Percentiles rank a stretch among this genome's conserved stretches.
Conservation (phyloP, 2,329 filamentous ascomycete species). For the Aureobasidium sp. region DNA sequence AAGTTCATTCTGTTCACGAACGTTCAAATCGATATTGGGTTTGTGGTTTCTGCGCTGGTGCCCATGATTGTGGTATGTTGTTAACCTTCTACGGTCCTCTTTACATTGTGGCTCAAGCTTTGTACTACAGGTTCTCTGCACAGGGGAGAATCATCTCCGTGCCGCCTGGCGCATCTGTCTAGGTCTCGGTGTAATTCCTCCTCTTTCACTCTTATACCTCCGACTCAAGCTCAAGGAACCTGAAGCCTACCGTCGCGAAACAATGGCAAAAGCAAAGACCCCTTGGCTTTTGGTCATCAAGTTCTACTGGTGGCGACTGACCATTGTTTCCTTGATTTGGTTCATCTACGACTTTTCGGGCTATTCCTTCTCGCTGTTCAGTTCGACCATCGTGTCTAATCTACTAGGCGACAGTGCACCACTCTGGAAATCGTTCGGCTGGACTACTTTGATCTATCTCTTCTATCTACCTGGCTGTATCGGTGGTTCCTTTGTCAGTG, state of each 20-base stretch:
- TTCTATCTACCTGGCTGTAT: conserved; percentile 84
- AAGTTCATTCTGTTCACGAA: conserved; percentile 73
- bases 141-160: conserved; percentile 53
- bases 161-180: conserved; percentile 77
- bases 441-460: conserved; percentile 79
- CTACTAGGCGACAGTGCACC: conserved; percentile 51
- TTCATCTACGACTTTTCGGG: conserved; percentile 73
- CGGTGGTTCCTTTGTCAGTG: conserved; percentile 66
- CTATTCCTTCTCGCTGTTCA: conserved; percentile 83
- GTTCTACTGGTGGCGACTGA: conserved; percentile 68
- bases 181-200: conserved; percentile 71
- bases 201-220: conserved; percentile 60
- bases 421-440: conserved; percentile 73
- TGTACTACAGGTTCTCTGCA: conserved; percentile 38
- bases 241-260: conserved; percentile 64
- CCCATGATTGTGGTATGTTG: conserved; percentile 53
- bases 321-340: conserved; percentile 67
- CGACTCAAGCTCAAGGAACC: conserved; percentile 69
- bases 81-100: conserved; percentile 7
- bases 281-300: conserved; percentile 45
- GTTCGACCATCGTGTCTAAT: conserved; percentile 61
- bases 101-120: background rate
- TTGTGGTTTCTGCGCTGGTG: conserved; percentile 71
- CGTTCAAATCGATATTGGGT: conserved; percentile 77
- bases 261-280: conserved; percentile 51